Percentiles rank a stretch among this genome's conserved stretches.
These are phyloP conservation scores for Dothistroma septosporum DNA, from an alignment of 2,329 filamentous ascomycete genomes.

Conservation along the genomic window DNA sequence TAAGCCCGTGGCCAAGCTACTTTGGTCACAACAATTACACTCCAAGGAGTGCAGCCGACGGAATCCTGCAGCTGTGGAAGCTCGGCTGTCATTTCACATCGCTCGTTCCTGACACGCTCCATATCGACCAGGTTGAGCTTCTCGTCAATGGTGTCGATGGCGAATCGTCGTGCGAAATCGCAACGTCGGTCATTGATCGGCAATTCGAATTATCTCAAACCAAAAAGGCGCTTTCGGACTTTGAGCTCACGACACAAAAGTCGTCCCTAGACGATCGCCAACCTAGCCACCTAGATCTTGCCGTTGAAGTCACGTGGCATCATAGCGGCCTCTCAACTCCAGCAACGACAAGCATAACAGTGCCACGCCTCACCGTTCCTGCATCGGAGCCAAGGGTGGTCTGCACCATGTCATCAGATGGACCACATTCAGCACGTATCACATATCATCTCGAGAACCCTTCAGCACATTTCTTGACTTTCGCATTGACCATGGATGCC, in stretches of 20 bases:
- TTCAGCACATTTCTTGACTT: conserved; percentile 89
- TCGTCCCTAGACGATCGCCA: conserved; percentile 75
- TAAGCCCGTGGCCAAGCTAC: conserved; percentile 78
- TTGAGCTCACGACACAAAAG: conserved; percentile 66
- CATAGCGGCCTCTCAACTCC: conserved; percentile 39
- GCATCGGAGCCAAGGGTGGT: conserved; percentile 84
- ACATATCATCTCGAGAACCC: conserved; percentile 84
- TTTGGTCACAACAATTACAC: conserved; percentile 53
- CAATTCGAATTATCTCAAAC: conserved; percentile 15
- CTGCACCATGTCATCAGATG: conserved; percentile 38
- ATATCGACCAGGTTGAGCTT: conserved; percentile 63
- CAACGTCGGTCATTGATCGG: conserved; percentile 10
- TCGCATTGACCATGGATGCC: conserved; percentile 86
- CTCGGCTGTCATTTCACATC: conserved; percentile 69
- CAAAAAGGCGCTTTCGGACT: conserved; percentile 17
- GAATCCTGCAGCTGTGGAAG: conserved; percentile 76
- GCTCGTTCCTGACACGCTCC: conserved; percentile 63
- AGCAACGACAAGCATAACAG: conserved; percentile 63
- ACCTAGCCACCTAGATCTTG: conserved; percentile 68
- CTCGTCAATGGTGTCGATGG: conserved; percentile 58
- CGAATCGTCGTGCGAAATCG: conserved; percentile 54
- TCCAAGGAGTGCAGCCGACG: conserved; percentile 40
- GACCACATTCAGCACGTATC: conserved; percentile 38
- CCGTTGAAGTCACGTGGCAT: conserved; percentile 73
- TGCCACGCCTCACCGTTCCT: conserved; percentile 76